Percentiles rank a stretch among this genome's conserved stretches.
Evolutionary conservation across 441 rosid genomes (phyloP).

Genomic region (Erodium texanum): DNA sequence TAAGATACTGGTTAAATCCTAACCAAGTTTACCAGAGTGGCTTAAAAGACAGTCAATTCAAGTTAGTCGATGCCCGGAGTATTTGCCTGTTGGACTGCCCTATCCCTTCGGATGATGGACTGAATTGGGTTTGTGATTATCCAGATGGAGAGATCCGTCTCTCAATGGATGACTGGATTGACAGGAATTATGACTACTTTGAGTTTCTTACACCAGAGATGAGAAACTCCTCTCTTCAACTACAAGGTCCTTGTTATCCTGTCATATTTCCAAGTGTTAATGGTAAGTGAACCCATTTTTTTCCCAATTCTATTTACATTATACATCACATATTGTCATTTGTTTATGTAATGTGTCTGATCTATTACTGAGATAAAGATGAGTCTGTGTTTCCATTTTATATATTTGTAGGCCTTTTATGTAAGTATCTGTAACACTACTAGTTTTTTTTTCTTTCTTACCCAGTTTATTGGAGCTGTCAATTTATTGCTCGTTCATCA

Average conservation of each 20-base stretch:
- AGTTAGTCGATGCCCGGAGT: conserved; percentile 67
- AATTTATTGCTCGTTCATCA: conserved; percentile 78
- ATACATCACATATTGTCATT: background rate
- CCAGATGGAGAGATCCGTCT: conserved; percentile 92
- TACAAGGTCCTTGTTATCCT: conserved; percentile 98
- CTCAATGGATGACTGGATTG: conserved; percentile 72
- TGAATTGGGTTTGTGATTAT: conserved; percentile 94
- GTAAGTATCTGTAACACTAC: background rate
- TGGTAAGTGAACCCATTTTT: conserved; percentile 35
- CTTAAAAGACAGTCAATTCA: conserved; percentile 60
- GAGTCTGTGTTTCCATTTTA: background rate
- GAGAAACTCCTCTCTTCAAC: conserved; percentile 88
- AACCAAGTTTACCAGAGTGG: conserved; percentile 95
- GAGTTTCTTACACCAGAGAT: conserved; percentile 89
- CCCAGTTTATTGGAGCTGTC: conserved; percentile 93
- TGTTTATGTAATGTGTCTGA: background rate
- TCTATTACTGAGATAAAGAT: background rate
- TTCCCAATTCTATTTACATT: background rate
- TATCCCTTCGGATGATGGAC: conserved; percentile 60
- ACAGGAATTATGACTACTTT: conserved; percentile 80
- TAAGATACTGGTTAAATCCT: conserved; percentile 85
- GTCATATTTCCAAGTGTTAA: conserved; percentile 82
- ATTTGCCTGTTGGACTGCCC: conserved; percentile 92
- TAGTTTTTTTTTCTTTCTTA: conserved; percentile 6
- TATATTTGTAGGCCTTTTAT: background rate